phyloP scores from a whole-genome alignment of 495 filamentous ascomycete genomes.

The Saxophila tyrrhenica region DNA sequence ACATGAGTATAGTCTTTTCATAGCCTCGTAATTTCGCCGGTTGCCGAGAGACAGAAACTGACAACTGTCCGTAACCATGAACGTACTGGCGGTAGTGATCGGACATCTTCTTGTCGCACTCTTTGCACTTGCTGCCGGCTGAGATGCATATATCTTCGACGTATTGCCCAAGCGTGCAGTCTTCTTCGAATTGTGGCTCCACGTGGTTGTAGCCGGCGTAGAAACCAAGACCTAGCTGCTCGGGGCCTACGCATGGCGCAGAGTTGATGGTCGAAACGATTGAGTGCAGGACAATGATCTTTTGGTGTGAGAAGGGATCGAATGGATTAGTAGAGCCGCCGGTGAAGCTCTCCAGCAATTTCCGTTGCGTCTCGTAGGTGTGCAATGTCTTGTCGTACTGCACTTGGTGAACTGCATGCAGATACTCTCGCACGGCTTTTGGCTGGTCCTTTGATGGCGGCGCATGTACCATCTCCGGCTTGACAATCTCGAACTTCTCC shows the following conservation, averaged over 20 bases:
- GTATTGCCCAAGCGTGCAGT: conserved; percentile 90
- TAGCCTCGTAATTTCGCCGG: conserved; percentile 57
- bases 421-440: conserved; percentile 62
- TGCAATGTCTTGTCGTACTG: conserved; percentile 94
- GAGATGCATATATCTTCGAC: conserved; percentile 79
- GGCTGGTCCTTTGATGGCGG: conserved; percentile 56
- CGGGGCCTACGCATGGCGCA: conserved; percentile 83
- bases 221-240: conserved; percentile 73
- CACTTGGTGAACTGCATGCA: conserved; percentile 87
- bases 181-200: conserved; percentile 59
- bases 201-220: conserved; percentile 75
- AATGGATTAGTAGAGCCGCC: conserved; percentile 75
- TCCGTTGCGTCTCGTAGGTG: conserved; percentile 86
- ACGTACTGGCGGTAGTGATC: conserved; percentile 97
- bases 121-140: conserved; percentile 61
- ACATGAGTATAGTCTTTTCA: conserved; percentile 84
- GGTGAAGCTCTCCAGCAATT: conserved; percentile 90
- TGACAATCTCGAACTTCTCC: conserved; percentile 69
- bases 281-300: conserved; percentile 88
- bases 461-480: conserved; percentile 85
- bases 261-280: conserved; percentile 83
- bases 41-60: conserved; percentile 71
- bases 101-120: conserved; percentile 78
- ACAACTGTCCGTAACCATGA: conserved; percentile 88
- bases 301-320: conserved; percentile 88